Conservation (phyloP, 139 green algal species). For the Desmodesmus armatus region DNA sequence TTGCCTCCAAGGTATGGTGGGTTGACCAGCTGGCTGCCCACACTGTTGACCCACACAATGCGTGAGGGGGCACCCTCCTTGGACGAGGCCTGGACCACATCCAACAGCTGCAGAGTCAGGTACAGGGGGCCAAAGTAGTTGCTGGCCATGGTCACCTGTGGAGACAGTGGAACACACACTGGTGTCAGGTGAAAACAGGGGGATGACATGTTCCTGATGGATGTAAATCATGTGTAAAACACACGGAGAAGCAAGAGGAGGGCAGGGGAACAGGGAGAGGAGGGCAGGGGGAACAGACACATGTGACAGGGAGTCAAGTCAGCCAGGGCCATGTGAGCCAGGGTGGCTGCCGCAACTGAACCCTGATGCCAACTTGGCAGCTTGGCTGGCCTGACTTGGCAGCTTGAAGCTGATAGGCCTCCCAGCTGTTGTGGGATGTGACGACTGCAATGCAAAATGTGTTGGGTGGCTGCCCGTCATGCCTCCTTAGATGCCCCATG, state of each 20-base stretch:
- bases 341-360: too few species aligned
- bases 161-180: background rate
- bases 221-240: background rate
- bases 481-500: background rate
- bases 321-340: too few species aligned
- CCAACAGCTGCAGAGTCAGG: conserved; percentile 51
- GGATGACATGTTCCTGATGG: too few species aligned
- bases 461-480: too few species aligned
- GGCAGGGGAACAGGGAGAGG: too few species aligned
- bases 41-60: conserved; percentile 54
- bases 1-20: conserved; percentile 47
- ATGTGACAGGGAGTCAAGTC: too few species aligned
- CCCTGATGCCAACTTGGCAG: too few species aligned
- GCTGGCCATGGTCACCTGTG: conserved; percentile 50
- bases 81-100: conserved; percentile 48
- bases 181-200: background rate
- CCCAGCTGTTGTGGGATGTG: too few species aligned
- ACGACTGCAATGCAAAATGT: too few species aligned
- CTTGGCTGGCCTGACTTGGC: too few species aligned
- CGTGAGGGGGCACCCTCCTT: conserved; percentile 38
- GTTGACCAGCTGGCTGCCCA: conserved; percentile 57
- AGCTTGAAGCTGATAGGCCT: too few species aligned
- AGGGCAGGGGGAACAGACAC: too few species aligned
- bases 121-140: conserved; percentile 57
- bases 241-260: background rate